A percentile compares a stretch with the other conserved stretches of the same genome.
These are phyloP conservation scores for Chalaropsis thielavioides DNA, from an alignment of 2,329 filamentous ascomycete genomes.

Conservation along the genomic window DNA sequence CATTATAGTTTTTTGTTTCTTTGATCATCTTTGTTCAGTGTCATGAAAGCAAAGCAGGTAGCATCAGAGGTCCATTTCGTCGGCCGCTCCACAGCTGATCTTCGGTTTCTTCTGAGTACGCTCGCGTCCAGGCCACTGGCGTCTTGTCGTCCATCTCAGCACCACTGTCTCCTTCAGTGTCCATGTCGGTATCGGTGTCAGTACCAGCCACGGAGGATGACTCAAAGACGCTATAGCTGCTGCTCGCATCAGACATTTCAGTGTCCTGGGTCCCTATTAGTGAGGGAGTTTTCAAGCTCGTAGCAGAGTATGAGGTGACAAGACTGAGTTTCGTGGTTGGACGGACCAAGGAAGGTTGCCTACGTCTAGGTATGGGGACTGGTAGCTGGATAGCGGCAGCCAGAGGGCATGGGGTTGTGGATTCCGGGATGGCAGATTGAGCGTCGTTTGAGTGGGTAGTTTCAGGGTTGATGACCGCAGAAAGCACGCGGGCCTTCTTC, in stretches of 20 bases:
- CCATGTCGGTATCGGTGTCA: constrained; percentile 13
- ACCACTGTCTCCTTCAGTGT: constrained; percentile 21
- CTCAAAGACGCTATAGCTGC: neutral
- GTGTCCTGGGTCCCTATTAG: neutral
- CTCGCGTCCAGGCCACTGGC: constrained; percentile 20
- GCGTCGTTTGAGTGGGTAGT: neutral
- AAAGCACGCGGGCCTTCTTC: constrained; percentile 14
- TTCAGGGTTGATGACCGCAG: neutral
- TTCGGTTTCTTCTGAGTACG: neutral
- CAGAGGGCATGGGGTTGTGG: neutral
- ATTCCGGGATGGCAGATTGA: neutral
- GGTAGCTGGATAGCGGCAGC: constrained; percentile 4
- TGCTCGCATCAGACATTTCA: constrained; percentile 14
- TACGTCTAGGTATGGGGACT: constrained; percentile 3
- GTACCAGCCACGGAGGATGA: constrained; percentile 16
- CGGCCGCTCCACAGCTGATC: neutral
- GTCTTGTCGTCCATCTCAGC: constrained; percentile 29
- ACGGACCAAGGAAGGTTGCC: neutral
- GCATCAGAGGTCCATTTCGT: neutral
- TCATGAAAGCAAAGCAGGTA: constrained; percentile 4
- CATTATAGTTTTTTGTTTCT: neutral
- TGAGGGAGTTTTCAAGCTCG: neutral
- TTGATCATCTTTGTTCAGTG: neutral
- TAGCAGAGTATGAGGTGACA: neutral
- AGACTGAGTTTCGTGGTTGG: neutral